A percentile compares a stretch with the other conserved stretches of the same genome.
Evolutionary conservation across 139 green algal species (phyloP).

Genomic region (Micractinium sp.): DNA sequence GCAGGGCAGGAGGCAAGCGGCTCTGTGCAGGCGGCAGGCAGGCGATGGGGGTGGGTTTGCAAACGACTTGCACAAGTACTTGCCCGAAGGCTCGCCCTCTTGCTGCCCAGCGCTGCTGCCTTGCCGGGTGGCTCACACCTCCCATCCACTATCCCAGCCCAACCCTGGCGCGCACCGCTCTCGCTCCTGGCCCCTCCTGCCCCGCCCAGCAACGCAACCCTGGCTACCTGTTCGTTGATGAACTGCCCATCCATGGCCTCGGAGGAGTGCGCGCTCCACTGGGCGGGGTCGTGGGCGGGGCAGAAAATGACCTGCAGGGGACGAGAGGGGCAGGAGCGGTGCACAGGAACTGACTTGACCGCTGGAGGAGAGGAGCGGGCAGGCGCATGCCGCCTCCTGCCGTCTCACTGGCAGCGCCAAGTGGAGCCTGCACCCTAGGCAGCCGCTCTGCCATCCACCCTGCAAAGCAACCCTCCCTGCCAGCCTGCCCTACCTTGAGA

Average conservation of each 20-base stretch:
- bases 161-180: neutral
- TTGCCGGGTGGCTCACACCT: too few relatives aligned
- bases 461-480: neutral
- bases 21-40: neutral
- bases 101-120: neutral
- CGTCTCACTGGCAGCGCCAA: too few relatives aligned
- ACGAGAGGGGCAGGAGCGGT: too few relatives aligned
- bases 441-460: neutral
- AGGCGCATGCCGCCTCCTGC: too few relatives aligned
- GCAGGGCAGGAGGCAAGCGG: neutral
- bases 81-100: neutral
- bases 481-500: slow-evolving; percentile 31
- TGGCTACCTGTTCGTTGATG: slow-evolving; percentile 18
- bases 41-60: neutral
- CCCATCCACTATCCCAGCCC: too few relatives aligned
- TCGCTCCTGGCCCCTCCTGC: neutral
- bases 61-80: neutral
- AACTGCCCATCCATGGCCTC: slow-evolving; percentile 35
- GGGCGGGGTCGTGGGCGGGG: slow-evolving; percentile 9
- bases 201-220: neutral
- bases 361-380: too few relatives aligned
- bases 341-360: too few relatives aligned
- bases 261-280: neutral
- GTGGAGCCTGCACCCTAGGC: neutral
- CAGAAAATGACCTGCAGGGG: slow-evolving; percentile 36